Evolutionary conservation across 2,329 filamentous ascomycete genomes (phyloP).

Genomic region (Nothopassalora personata): DNA sequence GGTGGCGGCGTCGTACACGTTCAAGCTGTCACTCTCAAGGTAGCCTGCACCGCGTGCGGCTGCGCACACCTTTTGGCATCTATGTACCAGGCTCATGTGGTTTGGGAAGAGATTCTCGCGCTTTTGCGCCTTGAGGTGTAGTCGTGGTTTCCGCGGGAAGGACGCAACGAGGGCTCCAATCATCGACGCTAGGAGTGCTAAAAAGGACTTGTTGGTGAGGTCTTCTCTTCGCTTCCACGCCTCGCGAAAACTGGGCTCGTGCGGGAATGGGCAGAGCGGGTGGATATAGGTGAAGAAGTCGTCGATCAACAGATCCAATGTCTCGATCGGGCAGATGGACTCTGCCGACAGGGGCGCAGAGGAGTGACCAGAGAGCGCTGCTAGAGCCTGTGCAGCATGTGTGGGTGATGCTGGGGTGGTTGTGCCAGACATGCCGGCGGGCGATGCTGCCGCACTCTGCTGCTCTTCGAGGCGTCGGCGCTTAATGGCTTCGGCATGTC

Average conservation of each 20-base stretch:
- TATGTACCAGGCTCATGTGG: conserved; percentile 63
- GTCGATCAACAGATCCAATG: conserved; percentile 65
- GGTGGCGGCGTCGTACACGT: conserved; percentile 60
- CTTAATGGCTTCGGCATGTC: conserved; percentile 63
- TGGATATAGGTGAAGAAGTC: conserved; percentile 82
- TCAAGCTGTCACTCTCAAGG: conserved; percentile 50
- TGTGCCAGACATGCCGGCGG: conserved; percentile 36
- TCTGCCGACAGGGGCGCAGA: conserved; percentile 53
- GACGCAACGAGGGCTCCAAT: conserved; percentile 67
- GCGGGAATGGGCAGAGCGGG: conserved; percentile 69
- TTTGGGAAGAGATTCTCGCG: conserved; percentile 62
- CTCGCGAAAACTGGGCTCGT: conserved; percentile 70
- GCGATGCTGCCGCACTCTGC: conserved; percentile 30
- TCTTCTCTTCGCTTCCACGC: conserved; percentile 64
- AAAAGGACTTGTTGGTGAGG: conserved; percentile 59
- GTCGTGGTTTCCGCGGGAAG: conserved; percentile 65
- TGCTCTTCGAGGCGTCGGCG: conserved; percentile 48
- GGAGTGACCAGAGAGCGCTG: conserved; percentile 44
- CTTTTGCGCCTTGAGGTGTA: conserved; percentile 63
- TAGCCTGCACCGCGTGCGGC: conserved; percentile 58
- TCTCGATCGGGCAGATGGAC: conserved; percentile 63
- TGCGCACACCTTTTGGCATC: conserved; percentile 65
- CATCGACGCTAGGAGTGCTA: conserved; percentile 70
- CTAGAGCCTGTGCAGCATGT: conserved; percentile 49
- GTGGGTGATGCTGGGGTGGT: conserved; percentile 48